phyloP scores from a whole-genome alignment of 345 rosid genomes.

The Microcos paniculata region DNA sequence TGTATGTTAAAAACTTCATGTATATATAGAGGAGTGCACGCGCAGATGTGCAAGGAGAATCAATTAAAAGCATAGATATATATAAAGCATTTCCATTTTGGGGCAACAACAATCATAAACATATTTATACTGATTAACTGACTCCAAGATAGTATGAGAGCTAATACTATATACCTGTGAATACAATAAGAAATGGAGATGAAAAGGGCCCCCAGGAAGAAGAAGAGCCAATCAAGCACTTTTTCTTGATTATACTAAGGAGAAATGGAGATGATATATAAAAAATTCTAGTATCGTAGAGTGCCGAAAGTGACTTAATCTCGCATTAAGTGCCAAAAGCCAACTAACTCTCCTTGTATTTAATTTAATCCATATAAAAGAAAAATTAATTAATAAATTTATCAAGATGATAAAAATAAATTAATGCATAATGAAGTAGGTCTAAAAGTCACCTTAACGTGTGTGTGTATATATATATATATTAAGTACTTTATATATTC shows the following conservation, averaged over 20 bases:
- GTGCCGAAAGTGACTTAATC: neutral
- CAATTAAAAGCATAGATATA: neutral
- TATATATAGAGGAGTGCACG: neutral
- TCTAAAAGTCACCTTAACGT: neutral
- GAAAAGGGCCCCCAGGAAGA: neutral
- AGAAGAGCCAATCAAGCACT: constrained; percentile 1
- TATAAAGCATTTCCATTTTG: neutral
- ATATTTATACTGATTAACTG: neutral
- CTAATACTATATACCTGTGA: neutral
- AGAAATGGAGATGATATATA: neutral
- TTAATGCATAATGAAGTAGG: neutral
- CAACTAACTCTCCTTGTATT: neutral
- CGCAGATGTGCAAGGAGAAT: neutral
- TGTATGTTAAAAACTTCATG: neutral
- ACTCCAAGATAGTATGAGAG: neutral
- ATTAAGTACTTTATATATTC: neutral
- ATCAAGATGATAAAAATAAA: neutral
- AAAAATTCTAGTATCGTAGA: neutral
- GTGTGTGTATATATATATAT: neutral
- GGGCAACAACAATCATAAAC: constrained; percentile 4
- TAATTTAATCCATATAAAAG: too few relatives aligned
- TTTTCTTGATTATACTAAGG: constrained; percentile 4
- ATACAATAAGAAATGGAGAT: neutral
- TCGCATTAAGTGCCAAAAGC: neutral
- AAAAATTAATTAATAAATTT: neutral